Evolutionary conservation across 768 basidiomycete genomes (phyloP), one percentile per base, ranked within the genome.

Genomic region (Lactifluus echinatus): DNA sequence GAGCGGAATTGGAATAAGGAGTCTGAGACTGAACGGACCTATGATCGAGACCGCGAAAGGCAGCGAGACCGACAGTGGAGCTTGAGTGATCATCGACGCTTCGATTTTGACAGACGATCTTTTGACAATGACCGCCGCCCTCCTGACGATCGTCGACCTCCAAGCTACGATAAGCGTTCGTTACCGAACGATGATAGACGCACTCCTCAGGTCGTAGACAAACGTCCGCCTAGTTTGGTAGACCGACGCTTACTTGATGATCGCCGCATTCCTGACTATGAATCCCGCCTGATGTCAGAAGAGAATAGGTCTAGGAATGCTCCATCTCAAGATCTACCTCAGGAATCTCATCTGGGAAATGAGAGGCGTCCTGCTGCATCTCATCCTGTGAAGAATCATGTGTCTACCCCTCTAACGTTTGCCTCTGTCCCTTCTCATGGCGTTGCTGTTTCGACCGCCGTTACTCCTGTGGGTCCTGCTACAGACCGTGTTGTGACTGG

Each of bases 61-160:
- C 47, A 37, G 50, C 69, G 71, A 55, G 69, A 74, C 46, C 72
- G 71, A 49, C 71, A 74, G 24, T 66, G 71, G 39, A 73, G 74
- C 23, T 50, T 58, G 40, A 58, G 47, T 50, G 57, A 59, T 29
- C 69, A 70, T 43, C 66, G 66, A 58, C 70, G 70, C 46, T 70
- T 66, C 64, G 72, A 70, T 19, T 74, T 71, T 59, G 76, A 73
- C 59, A 44, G 76, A 72, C 60, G 74, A 68, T 55, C 72, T 67
- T 65, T 69, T 66, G 59, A 72, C 62, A 64, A 74, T 60, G 40
- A 51, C 21, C 74, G 75, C 17, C 68, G 76, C 43, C 75, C 74
- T 23, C 75, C 74, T 49, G 78, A 79, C 48, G 71, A 73, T 49
- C 73, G 79, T 26, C 77, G 78, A 45, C 78, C 49, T 26, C 39